phyloP scores from a whole-genome alignment of 23 red algal species.

The Cyanidium caldarium region DNA sequence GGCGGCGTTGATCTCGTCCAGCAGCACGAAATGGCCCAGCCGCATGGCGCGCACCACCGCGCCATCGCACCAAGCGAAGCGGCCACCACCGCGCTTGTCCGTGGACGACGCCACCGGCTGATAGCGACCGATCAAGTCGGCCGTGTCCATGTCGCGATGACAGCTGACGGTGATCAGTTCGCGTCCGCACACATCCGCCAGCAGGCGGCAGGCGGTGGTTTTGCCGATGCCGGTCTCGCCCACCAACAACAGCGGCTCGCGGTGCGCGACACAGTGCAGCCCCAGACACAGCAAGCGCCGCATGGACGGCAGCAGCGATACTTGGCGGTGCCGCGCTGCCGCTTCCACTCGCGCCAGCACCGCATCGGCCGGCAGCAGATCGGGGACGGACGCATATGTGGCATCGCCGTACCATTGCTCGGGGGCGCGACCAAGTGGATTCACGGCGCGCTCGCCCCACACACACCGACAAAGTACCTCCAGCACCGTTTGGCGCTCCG shows the following conservation, averaged over 20 bases:
- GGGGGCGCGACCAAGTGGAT: not conserved
- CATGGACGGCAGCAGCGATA: conserved; percentile 33
- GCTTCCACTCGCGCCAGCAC: not conserved
- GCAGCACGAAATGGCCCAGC: conserved; percentile 32
- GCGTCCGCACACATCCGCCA: conserved; percentile 17
- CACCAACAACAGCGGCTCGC: conserved; percentile 64
- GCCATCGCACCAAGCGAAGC: conserved; percentile 84
- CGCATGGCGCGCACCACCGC: conserved; percentile 66
- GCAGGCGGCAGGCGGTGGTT: conserved; percentile 34
- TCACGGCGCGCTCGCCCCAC: too few species aligned
- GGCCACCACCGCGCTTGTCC: not conserved
- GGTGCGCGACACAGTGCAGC: conserved; percentile 15
- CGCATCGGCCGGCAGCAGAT: conserved; percentile 12
- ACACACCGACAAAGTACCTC: conserved; percentile 9
- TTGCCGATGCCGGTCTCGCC: conserved; percentile 89
- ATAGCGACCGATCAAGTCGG: conserved; percentile 79
- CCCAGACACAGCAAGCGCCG: conserved; percentile 41
- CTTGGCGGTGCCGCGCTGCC: not conserved
- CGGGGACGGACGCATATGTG: conserved; percentile 1
- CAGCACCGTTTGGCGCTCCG: conserved; percentile 24
- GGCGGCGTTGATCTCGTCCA: conserved; percentile 98
- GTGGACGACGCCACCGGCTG: conserved; percentile 3
- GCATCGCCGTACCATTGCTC: not conserved
- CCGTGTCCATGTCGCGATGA: conserved; percentile 71
- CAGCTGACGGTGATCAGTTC: conserved; percentile 36